Percentiles rank a stretch among this genome's conserved stretches.
Conservation (phyloP, 139 green algal species). For the Chlorella sp. region DNA sequence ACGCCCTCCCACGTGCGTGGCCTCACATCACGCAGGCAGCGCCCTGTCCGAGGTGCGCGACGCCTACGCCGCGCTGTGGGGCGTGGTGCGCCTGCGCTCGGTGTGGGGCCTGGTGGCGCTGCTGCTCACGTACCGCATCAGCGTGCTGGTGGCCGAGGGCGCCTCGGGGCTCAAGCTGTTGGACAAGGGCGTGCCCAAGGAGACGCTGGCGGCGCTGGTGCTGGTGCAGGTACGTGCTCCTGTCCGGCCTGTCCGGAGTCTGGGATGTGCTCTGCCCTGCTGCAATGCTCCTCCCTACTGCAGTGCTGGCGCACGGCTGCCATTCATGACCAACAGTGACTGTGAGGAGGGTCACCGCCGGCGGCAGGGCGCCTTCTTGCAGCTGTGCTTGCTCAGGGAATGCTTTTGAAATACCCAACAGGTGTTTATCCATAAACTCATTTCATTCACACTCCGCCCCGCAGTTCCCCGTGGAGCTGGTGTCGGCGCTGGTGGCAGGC, state of each 20-base stretch:
- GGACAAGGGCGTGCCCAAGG: conserved; percentile 82
- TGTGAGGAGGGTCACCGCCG: not conserved
- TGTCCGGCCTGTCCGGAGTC: too few species aligned
- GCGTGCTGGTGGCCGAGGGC: conserved; percentile 63
- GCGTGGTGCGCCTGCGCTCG: conserved; percentile 54
- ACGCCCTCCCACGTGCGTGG: not conserved
- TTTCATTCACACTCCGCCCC: too few species aligned
- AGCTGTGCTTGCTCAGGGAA: not conserved
- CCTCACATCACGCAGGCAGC: not conserved
- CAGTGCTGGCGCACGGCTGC: not conserved
- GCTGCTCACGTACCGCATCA: conserved; percentile 70
- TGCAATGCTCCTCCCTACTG: too few species aligned
- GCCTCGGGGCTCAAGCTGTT: conserved; percentile 80
- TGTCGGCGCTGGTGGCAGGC: conserved; percentile 76
- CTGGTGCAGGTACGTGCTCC: conserved; percentile 66
- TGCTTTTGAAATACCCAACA: too few species aligned
- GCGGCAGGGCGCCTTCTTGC: not conserved
- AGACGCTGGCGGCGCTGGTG: conserved; percentile 73
- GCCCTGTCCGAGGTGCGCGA: not conserved
- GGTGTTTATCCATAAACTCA: too few species aligned
- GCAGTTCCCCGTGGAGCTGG: conserved; percentile 76
- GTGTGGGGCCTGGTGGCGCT: conserved; percentile 63
- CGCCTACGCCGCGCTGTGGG: conserved; percentile 45
- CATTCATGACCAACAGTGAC: too few species aligned
- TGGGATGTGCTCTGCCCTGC: too few species aligned